phyloP scores from a whole-genome alignment of 83 land plant species.

The Picea engelmannii region DNA sequence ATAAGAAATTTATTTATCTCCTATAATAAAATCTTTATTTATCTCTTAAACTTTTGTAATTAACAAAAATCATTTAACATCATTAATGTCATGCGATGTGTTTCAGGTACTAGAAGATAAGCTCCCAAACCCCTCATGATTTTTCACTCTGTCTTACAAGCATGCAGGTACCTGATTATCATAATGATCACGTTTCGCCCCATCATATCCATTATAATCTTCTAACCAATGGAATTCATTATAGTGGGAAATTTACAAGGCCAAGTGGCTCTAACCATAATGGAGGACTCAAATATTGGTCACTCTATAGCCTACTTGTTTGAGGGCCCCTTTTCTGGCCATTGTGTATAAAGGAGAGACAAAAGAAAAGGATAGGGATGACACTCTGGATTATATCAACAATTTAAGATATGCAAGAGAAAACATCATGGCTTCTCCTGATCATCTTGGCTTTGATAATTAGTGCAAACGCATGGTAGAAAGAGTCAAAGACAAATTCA shows the following conservation, averaged over 20 bases:
- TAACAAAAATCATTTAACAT: too few relatives aligned
- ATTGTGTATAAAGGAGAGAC: constrained; percentile 23
- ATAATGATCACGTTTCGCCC: neutral
- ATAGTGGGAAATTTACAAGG: neutral
- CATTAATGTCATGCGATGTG: too few relatives aligned
- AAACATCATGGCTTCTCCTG: neutral
- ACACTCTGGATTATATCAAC: constrained; percentile 1
- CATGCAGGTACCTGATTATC: neutral
- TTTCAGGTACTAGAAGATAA: neutral
- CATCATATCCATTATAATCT: neutral
- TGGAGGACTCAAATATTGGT: constrained; percentile 24
- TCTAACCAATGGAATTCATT: neutral
- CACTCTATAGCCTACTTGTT: constrained; percentile 14
- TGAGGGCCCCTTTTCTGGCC: constrained; percentile 21
- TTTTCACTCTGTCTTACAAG: constrained; percentile 5
- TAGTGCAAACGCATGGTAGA: neutral
- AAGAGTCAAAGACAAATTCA: neutral
- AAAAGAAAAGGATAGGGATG: constrained; percentile 22
- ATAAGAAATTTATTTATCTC: too few relatives aligned
- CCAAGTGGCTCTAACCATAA: constrained; percentile 15
- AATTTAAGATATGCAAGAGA: neutral
- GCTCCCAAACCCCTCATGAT: constrained; percentile 7
- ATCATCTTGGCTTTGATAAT: neutral
- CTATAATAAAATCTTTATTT: too few relatives aligned
- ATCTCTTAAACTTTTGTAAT: too few relatives aligned